Evolutionary conservation across 2,329 filamentous ascomycete species (phyloP), one percentile per base, ranked within the genome.

Genomic region (Botrytis elliptica): DNA sequence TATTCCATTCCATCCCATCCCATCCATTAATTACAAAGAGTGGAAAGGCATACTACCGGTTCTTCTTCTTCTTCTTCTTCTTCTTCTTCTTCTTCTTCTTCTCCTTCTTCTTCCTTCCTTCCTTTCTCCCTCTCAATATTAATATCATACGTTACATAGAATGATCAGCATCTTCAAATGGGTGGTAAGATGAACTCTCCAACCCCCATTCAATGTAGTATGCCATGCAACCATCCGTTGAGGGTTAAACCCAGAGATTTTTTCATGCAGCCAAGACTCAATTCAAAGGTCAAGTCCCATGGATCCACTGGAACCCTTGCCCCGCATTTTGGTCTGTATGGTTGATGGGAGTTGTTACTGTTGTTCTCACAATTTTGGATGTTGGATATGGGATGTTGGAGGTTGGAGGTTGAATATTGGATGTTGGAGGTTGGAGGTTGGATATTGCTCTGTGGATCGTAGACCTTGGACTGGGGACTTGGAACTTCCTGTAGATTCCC

Each of bases 61-160:
- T 38, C 59, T 14, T 25, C 33, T 60, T 7, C 42, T 44, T 12
- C n/a, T 38, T 4, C 55, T 59, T 2, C 55, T 36, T 12, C 55
- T 22, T 49, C 36, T 38, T 1, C 4, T 38, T 38, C 36, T 38
- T 8, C 36, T 38, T 4, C 36, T 38, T 10, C 46, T 52, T 33
- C 22, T 33, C 0, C n/a, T 55, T 16, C 52, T 57, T 9, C 52
- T 36, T 4, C 18, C 18, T 14, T 22, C 57, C 33, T 25, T 33
- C 29, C 33, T 36, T 22, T 22, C 18, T n/a, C 9, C 33, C 20
- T n/a, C 6, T 40, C 63, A 59, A 14, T 67, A 77, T 76, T 73
- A 75, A 29, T 70, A 77, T 77, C 76, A 76, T 70, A 77, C 76
- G 76, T 77, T 77, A 77, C 76, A 77, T 77, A 22, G 65, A 49